Evolutionary conservation across 148 eudicot species (phyloP), one percentile per base, ranked within the genome.

Genomic region (Rhododendron molle): DNA sequence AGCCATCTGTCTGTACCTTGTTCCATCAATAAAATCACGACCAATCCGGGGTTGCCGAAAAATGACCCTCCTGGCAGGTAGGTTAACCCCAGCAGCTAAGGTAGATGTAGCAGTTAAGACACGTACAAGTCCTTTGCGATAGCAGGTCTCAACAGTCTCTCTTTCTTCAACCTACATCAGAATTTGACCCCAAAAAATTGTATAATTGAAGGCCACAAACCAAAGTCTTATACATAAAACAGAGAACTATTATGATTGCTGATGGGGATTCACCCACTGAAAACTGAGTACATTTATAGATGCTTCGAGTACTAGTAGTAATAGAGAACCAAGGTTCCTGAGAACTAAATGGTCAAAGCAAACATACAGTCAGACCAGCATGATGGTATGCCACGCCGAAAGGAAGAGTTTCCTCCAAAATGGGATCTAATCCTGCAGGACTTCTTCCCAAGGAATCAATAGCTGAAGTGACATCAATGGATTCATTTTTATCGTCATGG

Each of bases 81-180:
- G 92, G 89, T 97, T 97, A 85, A 97, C 99, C 72, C 98, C 99
- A 86, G 99, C 99, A 89, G 99, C 99, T 89, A 97, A 89, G 72
- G 99, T 97, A 44, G 99, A 97, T 79, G 99, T 97, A 87, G 99
- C 99, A 87, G 99, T 93, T 89, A 97, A 91, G 80, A 95, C 98
- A 73, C 99, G 99, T 72, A 97, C 91, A 67, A 97, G 93, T 84
- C 99, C 99, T 93, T 93, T 95, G 20, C 99, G 96, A 84, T 97
- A 97, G 89, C 99, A 95, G 76, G 90, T 89, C 89, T 97, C 99
- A 87, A 97, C 93, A 83, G 93, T 90, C 85, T 95, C 98, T 89
- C 99, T 92, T 87, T 97, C 99, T 91, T 97, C 98, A 88, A 97
- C 98, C 99, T 95, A 91, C 38, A 88, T 60, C 14, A 67, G 77